A percentile compares a stretch with the other conserved stretches of the same genome.
phyloP scores from a whole-genome alignment of 176 grass and related monocot species.

The Thinopyrum elongatum region DNA sequence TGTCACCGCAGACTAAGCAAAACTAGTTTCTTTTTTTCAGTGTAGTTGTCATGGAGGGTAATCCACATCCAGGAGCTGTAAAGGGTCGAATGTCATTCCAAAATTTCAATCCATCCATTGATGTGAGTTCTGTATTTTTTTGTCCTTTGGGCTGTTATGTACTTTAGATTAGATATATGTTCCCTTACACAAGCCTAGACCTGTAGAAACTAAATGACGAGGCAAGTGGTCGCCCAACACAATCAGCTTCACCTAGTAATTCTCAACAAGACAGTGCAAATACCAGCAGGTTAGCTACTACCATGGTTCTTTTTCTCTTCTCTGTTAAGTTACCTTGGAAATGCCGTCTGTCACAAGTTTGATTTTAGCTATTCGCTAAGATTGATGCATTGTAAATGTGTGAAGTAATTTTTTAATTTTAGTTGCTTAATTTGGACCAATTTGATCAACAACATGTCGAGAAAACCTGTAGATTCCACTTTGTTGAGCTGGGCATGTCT shows the following conservation, averaged over 20 bases:
- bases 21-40: slow-evolving; percentile 40
- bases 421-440: not conserved
- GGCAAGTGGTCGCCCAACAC: slow-evolving; percentile 41
- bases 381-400: not conserved
- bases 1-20: not conserved
- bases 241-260: slow-evolving; percentile 50
- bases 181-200: slow-evolving; percentile 40
- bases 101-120: slow-evolving; percentile 83
- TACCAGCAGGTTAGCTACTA: slow-evolving; percentile 39
- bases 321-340: slow-evolving; percentile 19
- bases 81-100: slow-evolving; percentile 92
- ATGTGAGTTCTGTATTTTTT: slow-evolving; percentile 57
- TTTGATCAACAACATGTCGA: not conserved
- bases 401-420: not conserved
- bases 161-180: slow-evolving; percentile 13
- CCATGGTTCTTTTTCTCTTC: not conserved
- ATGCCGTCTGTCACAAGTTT: not conserved
- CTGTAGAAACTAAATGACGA: slow-evolving; percentile 95
- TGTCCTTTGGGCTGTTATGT: not conserved
- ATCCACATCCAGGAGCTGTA: slow-evolving; percentile 76
- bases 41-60: slow-evolving; percentile 90
- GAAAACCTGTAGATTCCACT: not conserved
- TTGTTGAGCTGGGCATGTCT: not conserved
- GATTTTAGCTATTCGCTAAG: not conserved
- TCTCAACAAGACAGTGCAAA: slow-evolving; percentile 31